phyloP scores from a whole-genome alignment of 805 yeast species.

The Metschnikowia picachoensis region DNA sequence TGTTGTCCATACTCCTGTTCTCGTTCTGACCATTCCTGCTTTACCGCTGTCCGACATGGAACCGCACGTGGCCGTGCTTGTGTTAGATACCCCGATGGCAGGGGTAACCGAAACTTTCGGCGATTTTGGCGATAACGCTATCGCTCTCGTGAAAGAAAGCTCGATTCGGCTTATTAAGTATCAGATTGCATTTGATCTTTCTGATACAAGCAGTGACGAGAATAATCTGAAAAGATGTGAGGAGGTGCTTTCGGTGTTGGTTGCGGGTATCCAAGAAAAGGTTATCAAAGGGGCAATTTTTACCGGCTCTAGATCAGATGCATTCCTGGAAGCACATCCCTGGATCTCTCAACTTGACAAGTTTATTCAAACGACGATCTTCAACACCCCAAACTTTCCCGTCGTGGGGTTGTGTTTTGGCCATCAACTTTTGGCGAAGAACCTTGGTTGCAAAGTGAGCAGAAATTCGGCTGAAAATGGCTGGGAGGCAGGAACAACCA shows the following conservation, averaged over 20 bases:
- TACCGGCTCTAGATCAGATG: slow-evolving; percentile 51
- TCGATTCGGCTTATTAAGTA: slow-evolving; percentile 29
- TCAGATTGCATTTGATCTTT: slow-evolving; percentile 29
- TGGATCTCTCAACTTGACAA: slow-evolving; percentile 42
- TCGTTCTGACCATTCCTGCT: background rate
- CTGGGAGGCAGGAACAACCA: slow-evolving; percentile 67
- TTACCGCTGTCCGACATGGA: slow-evolving; percentile 9
- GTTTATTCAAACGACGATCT: slow-evolving; percentile 25
- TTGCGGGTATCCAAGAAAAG: slow-evolving; percentile 23
- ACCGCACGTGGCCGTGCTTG: slow-evolving; percentile 38
- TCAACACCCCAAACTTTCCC: slow-evolving; percentile 34
- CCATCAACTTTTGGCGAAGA: slow-evolving; percentile 72
- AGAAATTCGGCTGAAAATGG: slow-evolving; percentile 50
- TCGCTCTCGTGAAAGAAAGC: slow-evolving; percentile 24
- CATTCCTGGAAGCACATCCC: slow-evolving; percentile 34
- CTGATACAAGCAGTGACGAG: slow-evolving; percentile 9
- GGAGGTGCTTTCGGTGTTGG: slow-evolving; percentile 18
- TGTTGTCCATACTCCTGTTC: background rate
- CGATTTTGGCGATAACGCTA: slow-evolving; percentile 50
- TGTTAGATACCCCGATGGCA: slow-evolving; percentile 35
- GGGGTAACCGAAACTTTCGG: slow-evolving; percentile 36
- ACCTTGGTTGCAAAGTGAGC: slow-evolving; percentile 57
- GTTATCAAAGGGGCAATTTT: slow-evolving; percentile 41
- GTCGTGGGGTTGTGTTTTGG: slow-evolving; percentile 81
- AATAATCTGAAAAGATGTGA: slow-evolving; percentile 2